Conservation (phyloP, 2,329 filamentous ascomycete genomes). For the Phialemonium atrogriseum region DNA sequence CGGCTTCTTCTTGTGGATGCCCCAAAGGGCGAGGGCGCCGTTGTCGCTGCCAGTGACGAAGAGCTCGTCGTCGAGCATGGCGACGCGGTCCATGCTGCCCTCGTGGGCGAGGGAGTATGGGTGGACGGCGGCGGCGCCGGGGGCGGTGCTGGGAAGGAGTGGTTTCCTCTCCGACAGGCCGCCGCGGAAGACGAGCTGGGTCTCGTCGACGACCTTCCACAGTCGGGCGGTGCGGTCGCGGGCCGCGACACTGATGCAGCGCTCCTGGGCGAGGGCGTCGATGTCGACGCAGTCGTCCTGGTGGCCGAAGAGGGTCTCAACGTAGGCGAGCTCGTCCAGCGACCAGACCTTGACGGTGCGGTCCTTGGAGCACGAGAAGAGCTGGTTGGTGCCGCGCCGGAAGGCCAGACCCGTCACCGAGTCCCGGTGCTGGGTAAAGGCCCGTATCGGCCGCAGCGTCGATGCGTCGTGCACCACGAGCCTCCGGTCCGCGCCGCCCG, state of each 20-base stretch:
- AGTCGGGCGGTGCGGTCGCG: conserved; percentile 84
- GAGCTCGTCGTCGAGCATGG: conserved; percentile 78
- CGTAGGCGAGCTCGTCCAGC: conserved; percentile 82
- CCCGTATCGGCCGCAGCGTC: conserved; percentile 67
- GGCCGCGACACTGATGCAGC: conserved; percentile 83
- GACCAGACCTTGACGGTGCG: conserved; percentile 95
- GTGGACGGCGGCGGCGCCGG: conserved; percentile 27
- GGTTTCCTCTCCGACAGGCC: conserved; percentile 54
- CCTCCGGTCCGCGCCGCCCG: conserved; percentile 75
- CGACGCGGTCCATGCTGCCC: conserved; percentile 85
- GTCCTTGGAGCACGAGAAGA: conserved; percentile 87
- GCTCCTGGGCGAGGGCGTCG: conserved; percentile 73
- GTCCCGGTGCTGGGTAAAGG: conserved; percentile 89
- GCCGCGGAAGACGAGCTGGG: conserved; percentile 88
- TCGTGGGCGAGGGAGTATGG: conserved; percentile 54
- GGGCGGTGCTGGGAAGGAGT: conserved; percentile 14
- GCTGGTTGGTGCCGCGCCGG: conserved; percentile 77
- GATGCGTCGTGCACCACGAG: conserved; percentile 84
- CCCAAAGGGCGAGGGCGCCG: conserved; percentile 80
- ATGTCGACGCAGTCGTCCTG: conserved; percentile 85
- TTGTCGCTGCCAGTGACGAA: conserved; percentile 95
- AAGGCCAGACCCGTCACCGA: conserved; percentile 80
- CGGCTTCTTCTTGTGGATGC: conserved; percentile 88
- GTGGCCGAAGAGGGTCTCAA: conserved; percentile 94
- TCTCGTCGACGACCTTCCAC: conserved; percentile 96